phyloP scores from a whole-genome alignment of 257 asterid genomes.

The Solanum neorickii region DNA sequence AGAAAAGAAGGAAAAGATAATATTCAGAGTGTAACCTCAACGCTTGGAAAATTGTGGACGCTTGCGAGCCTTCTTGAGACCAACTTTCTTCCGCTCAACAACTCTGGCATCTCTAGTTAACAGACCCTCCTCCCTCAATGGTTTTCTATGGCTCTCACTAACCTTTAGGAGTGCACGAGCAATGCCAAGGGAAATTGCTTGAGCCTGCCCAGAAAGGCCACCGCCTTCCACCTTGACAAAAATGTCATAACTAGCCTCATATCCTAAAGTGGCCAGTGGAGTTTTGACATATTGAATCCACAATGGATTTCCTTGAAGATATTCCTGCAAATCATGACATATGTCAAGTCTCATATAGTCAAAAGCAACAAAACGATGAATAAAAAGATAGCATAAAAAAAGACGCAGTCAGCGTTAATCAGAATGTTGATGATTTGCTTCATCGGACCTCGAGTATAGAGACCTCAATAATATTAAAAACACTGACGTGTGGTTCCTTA shows the following conservation, averaged over 20 bases:
- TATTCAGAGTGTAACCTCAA: constrained; percentile 27
- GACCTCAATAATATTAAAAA: neutral
- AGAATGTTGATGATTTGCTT: neutral
- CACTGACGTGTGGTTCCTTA: neutral
- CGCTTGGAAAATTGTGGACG: constrained; percentile 98
- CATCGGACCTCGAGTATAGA: neutral
- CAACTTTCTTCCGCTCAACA: constrained; percentile 92
- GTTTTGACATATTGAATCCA: constrained; percentile 93
- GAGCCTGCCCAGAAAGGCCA: constrained; percentile 93
- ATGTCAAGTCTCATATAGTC: neutral
- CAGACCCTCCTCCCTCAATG: constrained; percentile 81
- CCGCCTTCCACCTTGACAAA: constrained; percentile 96
- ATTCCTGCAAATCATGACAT: constrained; percentile 43
- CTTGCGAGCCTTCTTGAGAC: constrained; percentile 88
- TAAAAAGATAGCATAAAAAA: neutral
- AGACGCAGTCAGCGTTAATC: neutral
- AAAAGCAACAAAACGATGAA: neutral
- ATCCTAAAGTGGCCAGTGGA: constrained; percentile 70
- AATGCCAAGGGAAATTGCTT: constrained; percentile 83
- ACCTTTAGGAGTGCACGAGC: constrained; percentile 94
- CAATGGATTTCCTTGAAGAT: constrained; percentile 93
- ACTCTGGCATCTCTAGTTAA: constrained; percentile 87
- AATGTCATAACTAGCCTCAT: constrained; percentile 76
- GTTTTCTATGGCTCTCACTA: constrained; percentile 69
- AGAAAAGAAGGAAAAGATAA: neutral